Conservation (phyloP, 345 rosid species). For the Melaleuca alternifolia region DNA sequence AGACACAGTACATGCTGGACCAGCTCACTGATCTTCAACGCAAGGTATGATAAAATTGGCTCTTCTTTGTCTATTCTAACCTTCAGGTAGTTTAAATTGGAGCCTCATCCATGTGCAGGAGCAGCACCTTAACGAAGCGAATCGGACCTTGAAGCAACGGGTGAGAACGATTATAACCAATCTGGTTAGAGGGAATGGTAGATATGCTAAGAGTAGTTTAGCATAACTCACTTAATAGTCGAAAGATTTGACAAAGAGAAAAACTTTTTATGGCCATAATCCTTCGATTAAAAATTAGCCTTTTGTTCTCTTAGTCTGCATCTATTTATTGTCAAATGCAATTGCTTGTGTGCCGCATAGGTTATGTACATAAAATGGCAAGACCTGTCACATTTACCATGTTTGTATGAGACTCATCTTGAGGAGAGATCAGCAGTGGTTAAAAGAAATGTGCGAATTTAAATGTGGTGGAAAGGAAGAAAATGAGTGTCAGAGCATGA, state of each 20-base stretch:
- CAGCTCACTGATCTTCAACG: conserved; percentile 90
- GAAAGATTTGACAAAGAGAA: background rate
- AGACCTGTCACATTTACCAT: background rate
- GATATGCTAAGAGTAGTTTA: background rate
- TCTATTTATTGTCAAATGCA: background rate
- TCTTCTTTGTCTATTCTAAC: background rate
- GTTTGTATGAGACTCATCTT: background rate
- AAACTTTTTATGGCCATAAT: background rate
- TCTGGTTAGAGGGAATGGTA: background rate
- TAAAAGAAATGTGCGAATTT: background rate
- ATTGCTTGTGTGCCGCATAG: background rate
- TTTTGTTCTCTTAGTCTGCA: background rate
- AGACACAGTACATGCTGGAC: conserved; percentile 92
- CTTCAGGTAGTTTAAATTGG: background rate
- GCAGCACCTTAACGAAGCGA: conserved; percentile 66
- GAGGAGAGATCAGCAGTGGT: background rate
- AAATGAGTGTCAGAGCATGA: background rate
- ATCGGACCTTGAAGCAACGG: conserved; percentile 72
- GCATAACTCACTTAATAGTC: background rate
- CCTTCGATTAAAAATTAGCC: background rate
- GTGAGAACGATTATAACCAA: conserved; percentile 12
- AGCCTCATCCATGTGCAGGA: conserved; percentile 31
- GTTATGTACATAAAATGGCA: background rate
- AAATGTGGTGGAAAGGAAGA: background rate
- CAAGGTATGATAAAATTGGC: conserved; percentile 31